phyloP scores from a whole-genome alignment of 106 monocot genomes.

The Allium fistulosum region DNA sequence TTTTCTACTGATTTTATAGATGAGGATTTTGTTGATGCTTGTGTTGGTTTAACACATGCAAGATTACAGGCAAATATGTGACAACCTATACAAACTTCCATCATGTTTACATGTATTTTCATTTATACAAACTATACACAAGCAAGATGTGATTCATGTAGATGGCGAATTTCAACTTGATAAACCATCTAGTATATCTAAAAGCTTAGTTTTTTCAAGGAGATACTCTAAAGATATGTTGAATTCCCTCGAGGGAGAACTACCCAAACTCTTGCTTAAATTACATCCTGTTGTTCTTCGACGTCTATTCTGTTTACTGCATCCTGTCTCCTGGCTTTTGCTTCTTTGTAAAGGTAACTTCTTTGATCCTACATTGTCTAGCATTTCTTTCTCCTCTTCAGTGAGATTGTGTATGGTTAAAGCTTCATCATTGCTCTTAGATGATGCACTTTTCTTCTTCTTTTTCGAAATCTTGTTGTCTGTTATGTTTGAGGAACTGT shows the following conservation, averaged over 20 bases:
- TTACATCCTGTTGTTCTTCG: background rate
- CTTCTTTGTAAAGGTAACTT: constrained; percentile 4
- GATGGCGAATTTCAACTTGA: background rate
- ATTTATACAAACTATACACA: background rate
- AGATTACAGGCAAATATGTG: constrained; percentile 48
- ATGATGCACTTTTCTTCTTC: background rate
- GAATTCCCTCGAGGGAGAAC: constrained; percentile 9
- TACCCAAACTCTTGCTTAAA: constrained; percentile 11
- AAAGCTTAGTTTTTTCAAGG: constrained; percentile 4
- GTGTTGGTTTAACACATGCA: constrained; percentile 55
- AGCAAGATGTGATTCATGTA: background rate
- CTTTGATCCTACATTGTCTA: constrained; percentile 4
- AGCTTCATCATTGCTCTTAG: background rate
- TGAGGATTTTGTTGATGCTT: constrained; percentile 86
- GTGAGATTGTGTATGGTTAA: constrained; percentile 18
- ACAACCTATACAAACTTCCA: background rate
- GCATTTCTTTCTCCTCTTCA: constrained; percentile 20
- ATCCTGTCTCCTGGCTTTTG: constrained; percentile 5
- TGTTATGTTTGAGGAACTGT: constrained; percentile 9
- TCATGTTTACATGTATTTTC: too few relatives aligned
- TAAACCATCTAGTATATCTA: constrained; percentile 13
- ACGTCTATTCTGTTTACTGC: background rate
- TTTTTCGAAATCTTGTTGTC: background rate
- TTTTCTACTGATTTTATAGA: constrained; percentile 86
- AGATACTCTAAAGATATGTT: constrained; percentile 4